Evolutionary conservation across 2,329 filamentous ascomycete species (phyloP).

Genomic region (Fusarium tanahbumbuense): DNA sequence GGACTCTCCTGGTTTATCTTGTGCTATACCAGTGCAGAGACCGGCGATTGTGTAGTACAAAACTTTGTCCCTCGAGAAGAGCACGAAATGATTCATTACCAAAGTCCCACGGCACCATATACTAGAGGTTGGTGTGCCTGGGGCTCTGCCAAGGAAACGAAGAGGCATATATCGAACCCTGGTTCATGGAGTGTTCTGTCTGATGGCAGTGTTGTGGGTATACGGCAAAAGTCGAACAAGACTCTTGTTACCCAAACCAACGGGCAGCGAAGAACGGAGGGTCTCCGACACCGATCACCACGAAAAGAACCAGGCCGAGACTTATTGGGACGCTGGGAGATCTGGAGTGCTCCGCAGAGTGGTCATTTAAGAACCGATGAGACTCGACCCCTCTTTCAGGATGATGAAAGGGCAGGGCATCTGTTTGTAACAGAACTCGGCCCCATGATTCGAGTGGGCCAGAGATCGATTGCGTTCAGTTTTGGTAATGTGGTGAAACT

Average conservation of each 20-base stretch:
- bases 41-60: slow-evolving; percentile 72
- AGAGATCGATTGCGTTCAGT: slow-evolving; percentile 73
- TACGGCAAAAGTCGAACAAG: slow-evolving; percentile 60
- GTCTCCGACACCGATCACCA: slow-evolving; percentile 48
- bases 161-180: slow-evolving; percentile 68
- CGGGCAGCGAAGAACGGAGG: slow-evolving; percentile 36
- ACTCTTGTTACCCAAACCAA: slow-evolving; percentile 18
- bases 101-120: slow-evolving; percentile 51
- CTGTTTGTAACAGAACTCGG: slow-evolving; percentile 75
- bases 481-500: slow-evolving; percentile 81
- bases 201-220: slow-evolving; percentile 71
- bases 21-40: slow-evolving; percentile 69
- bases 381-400: slow-evolving; percentile 57
- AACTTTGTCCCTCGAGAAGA: slow-evolving; percentile 68
- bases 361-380: slow-evolving; percentile 59
- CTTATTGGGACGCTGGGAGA: slow-evolving; percentile 60
- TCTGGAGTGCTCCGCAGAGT: slow-evolving; percentile 64
- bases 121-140: slow-evolving; percentile 62
- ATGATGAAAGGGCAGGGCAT: slow-evolving; percentile 59
- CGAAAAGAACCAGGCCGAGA: slow-evolving; percentile 41
- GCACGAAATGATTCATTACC: slow-evolving; percentile 68
- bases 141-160: slow-evolving; percentile 63
- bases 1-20: slow-evolving; percentile 73
- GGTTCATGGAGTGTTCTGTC: slow-evolving; percentile 73
- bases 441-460: slow-evolving; percentile 71